phyloP scores from a whole-genome alignment of 2,329 filamentous ascomycete genomes.

The Fusarium sp. region DNA sequence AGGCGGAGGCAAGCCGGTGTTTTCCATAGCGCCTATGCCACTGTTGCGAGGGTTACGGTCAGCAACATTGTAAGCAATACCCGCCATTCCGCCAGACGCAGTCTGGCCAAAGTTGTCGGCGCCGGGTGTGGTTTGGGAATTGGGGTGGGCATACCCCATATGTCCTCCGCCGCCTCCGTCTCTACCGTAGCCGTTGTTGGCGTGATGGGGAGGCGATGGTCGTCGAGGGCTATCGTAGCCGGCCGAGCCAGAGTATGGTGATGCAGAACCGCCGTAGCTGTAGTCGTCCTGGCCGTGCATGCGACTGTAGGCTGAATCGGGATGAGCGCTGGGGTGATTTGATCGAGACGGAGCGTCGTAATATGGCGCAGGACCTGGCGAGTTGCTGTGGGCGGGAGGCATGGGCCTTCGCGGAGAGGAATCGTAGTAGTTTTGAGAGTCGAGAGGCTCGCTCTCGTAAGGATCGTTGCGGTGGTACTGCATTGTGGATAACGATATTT shows the following conservation, averaged over 20 bases:
- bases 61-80: conserved; percentile 77
- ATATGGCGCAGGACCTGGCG: conserved; percentile 43
- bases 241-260: conserved; percentile 39
- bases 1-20: conserved; percentile 55
- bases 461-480: conserved; percentile 53
- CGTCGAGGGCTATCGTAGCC: conserved; percentile 43
- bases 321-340: conserved; percentile 45
- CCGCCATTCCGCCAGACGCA: conserved; percentile 77
- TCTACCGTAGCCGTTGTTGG: conserved; percentile 43
- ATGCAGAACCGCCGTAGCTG: conserved; percentile 32
- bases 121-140: conserved; percentile 66
- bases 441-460: conserved; percentile 57
- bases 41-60: conserved; percentile 76
- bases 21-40: conserved; percentile 74
- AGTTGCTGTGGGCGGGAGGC: conserved; percentile 44
- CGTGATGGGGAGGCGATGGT: conserved; percentile 35
- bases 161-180: conserved; percentile 41
- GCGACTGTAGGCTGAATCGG: conserved; percentile 45
- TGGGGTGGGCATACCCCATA: conserved; percentile 44
- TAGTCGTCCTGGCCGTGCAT: conserved; percentile 42
- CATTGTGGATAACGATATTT: conserved; percentile 48
- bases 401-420: conserved; percentile 42
- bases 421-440: conserved; percentile 46
- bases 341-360: conserved; percentile 45
- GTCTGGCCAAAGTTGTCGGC: conserved; percentile 77